These are phyloP conservation scores for Cucumis cinereus DNA, from an alignment of 306 rosid genomes.

Conservation along the genomic window DNA sequence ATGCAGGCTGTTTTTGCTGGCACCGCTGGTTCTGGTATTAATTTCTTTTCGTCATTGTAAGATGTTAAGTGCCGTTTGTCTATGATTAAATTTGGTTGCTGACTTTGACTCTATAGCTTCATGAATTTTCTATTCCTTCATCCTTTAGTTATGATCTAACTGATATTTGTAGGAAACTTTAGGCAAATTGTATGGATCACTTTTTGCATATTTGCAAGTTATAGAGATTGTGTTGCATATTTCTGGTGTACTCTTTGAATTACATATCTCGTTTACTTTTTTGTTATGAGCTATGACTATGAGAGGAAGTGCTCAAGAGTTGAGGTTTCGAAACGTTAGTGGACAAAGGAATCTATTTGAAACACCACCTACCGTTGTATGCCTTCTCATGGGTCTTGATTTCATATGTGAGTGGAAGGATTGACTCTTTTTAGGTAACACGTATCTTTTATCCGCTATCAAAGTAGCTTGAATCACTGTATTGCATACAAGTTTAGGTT, in stretches of 20 bases:
- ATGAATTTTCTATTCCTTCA: not conserved
- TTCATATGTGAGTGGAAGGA: not conserved
- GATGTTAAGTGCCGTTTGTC: not conserved
- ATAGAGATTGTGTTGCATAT: not conserved
- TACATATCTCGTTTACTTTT: not conserved
- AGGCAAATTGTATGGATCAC: not conserved
- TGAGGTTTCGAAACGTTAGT: not conserved
- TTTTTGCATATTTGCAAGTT: not conserved
- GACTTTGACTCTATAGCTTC: not conserved
- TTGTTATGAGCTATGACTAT: not conserved
- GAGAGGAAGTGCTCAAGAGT: not conserved
- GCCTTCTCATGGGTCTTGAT: not conserved
- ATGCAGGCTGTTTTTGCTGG: constrained; percentile 87
- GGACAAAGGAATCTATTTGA: not conserved
- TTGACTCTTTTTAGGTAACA: not conserved
- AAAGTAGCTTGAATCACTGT: not conserved
- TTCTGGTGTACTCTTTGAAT: not conserved
- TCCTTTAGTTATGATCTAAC: not conserved
- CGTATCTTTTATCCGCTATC: not conserved
- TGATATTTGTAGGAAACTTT: not conserved
- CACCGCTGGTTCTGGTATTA: constrained; percentile 68
- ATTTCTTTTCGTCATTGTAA: not conserved
- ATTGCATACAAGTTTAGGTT: not conserved
- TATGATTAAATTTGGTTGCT: not conserved
- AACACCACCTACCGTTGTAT: not conserved